Base-by-base conservation (phyloP, 192 early-diverging fungal species). In the Backusella tuberculispora region DNA sequence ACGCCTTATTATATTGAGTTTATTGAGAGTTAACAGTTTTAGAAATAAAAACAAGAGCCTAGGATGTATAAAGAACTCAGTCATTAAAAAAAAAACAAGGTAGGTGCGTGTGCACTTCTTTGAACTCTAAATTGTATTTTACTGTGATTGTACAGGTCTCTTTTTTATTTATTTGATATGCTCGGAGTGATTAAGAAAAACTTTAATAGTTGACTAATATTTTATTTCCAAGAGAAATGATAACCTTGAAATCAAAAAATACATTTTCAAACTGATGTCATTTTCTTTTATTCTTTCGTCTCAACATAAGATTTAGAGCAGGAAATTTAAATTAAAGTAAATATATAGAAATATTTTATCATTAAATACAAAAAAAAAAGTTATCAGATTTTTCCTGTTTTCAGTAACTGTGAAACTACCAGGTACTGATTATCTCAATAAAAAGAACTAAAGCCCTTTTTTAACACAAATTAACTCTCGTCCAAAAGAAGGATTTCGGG, bases 111-210 rank as follows among this genome's bases (percentile, higher is more conserved):
- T 60, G 53, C 53, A 12, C 21, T 13, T 60, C 53, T 60, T 60
- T 60, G 17, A 26, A 60, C 53, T 60, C 53, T 60, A 60, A 53
- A 24, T 53, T 19, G 19, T 26, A 60, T 24, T 3, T 60, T 26
- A 60, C 26, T 60, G 21, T 56, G 53, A n/a, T 17, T 19, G 17
- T 48, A n/a, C 14, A 3, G 2, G 0, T 50, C 15, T 50, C n/a
- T 50, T 50, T n/a, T 26, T 60, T 24, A 60, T 60, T 60, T 53
- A 53, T 53, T 53, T 21, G n/a, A 53, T 53, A 21, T 53, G n/a
- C 19, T 53, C 50, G 50, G 50, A 53, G 19, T 2, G n/a, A 43
- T 43, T 43, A 43, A 43, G 42, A 43, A 43, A 43, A 43, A 43
- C 42, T 43, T 26, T 60, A 60, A 26, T 24, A 26, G 24, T 24